phyloP scores from a whole-genome alignment of 225 moss, liverwort and hornwort genomes.

The Bryoerythrophyllum caledonicum region DNA sequence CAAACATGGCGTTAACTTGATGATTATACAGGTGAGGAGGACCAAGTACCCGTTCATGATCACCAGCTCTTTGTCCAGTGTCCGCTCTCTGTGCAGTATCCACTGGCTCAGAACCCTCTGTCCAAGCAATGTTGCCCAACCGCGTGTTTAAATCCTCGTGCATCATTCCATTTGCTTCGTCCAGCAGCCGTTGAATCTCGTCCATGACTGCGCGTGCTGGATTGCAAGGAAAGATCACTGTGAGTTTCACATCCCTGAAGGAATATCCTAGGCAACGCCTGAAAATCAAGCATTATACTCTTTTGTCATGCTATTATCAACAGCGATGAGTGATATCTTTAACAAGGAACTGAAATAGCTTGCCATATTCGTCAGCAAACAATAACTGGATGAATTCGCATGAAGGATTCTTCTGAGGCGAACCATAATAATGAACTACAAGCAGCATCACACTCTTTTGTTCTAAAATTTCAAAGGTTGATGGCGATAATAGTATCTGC shows the following conservation, averaged over 20 bases:
- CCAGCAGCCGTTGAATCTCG: constrained; percentile 42
- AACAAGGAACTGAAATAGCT: too few relatives aligned
- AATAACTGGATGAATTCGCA: not conserved
- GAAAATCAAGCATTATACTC: too few relatives aligned
- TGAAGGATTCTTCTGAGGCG: too few relatives aligned
- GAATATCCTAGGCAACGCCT: too few relatives aligned
- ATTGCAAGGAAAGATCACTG: not conserved
- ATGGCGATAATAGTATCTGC: too few relatives aligned
- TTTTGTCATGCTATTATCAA: too few relatives aligned
- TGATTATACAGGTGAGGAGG: not conserved
- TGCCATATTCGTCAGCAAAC: not conserved
- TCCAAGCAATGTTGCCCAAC: constrained; percentile 32
- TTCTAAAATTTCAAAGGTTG: too few relatives aligned
- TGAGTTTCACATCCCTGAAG: not conserved
- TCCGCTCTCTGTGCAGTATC: constrained; percentile 19
- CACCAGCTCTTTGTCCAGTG: constrained; percentile 26
- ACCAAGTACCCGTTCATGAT: constrained; percentile 25
- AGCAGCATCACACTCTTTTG: too few relatives aligned
- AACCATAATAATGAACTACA: too few relatives aligned
- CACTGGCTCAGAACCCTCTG: constrained; percentile 37
- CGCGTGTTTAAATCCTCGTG: constrained; percentile 45
- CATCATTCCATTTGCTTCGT: constrained; percentile 53
- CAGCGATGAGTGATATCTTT: too few relatives aligned
- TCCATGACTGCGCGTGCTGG: constrained; percentile 47
- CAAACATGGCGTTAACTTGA: too few relatives aligned